Conservation (phyloP, 768 basidiomycete genomes). For the Phanerochaete carnosa region DNA sequence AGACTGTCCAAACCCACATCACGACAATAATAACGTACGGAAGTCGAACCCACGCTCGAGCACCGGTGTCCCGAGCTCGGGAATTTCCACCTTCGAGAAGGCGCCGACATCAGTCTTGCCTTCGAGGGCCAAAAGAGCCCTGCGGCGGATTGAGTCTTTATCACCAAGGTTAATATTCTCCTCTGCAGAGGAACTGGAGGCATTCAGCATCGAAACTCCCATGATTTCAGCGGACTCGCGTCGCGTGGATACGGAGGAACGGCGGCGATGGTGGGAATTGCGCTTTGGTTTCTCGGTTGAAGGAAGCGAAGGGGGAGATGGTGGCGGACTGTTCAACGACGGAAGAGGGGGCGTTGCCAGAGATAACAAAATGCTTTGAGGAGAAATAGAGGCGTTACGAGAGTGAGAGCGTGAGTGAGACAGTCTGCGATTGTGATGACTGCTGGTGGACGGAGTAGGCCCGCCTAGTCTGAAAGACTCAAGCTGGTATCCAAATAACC, state of each 20-base stretch:
- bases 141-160: constrained; percentile 75
- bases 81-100: constrained; percentile 80
- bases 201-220: constrained; percentile 72
- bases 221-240: constrained; percentile 89
- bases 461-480: constrained; percentile 70
- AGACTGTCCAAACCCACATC: neutral
- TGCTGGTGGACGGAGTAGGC: constrained; percentile 27
- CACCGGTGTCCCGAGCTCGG: constrained; percentile 64
- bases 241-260: constrained; percentile 86
- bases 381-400: constrained; percentile 53
- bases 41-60: constrained; percentile 59
- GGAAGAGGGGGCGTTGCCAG: constrained; percentile 18
- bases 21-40: constrained; percentile 43
- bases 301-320: constrained; percentile 34
- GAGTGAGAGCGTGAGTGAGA: constrained; percentile 70
- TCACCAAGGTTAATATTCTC: constrained; percentile 69
- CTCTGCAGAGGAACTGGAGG: constrained; percentile 49
- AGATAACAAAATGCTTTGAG: constrained; percentile 29
- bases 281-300: constrained; percentile 43
- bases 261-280: constrained; percentile 80
- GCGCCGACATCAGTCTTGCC: constrained; percentile 67
- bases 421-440: constrained; percentile 36
- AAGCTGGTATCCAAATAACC: constrained; percentile 40
- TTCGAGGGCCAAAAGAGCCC: constrained; percentile 85
- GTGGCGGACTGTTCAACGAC: constrained; percentile 30